A percentile compares a stretch with the other conserved stretches of the same genome.
Conservation (phyloP, 805 yeast genomes). For the Myxozyma kluyveri region DNA sequence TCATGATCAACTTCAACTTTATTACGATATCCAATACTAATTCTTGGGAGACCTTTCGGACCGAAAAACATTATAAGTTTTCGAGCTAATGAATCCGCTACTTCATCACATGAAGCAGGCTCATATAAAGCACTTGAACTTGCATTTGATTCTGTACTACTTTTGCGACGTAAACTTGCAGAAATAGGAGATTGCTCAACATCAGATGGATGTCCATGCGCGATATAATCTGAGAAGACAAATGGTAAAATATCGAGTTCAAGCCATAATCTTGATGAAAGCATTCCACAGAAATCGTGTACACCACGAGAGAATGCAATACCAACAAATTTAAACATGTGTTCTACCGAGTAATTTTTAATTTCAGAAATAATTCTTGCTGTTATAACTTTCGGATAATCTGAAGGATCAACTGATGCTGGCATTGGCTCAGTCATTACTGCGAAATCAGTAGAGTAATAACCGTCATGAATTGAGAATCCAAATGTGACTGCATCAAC, state of each 20-base stretch:
- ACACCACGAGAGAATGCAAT: conserved; percentile 16
- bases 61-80: conserved; percentile 28
- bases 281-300: conserved; percentile 17
- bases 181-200: not conserved
- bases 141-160: not conserved
- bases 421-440: conserved; percentile 4
- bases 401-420: not conserved
- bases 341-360: conserved; percentile 21
- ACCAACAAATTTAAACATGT: conserved; percentile 22
- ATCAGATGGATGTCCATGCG: not conserved
- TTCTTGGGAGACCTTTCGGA: conserved; percentile 26
- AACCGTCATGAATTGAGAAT: conserved; percentile 28
- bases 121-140: not conserved
- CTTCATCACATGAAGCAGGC: conserved; percentile 22
- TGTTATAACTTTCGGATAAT: conserved; percentile 13
- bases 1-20: conserved; percentile 25
- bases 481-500: conserved; percentile 18
- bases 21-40: conserved; percentile 25
- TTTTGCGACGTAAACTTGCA: not conserved
- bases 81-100: conserved; percentile 29
- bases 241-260: conserved; percentile 28
- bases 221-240: conserved; percentile 10
- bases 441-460: conserved; percentile 28
- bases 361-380: conserved; percentile 14
- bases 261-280: conserved; percentile 23